A percentile compares a stretch with the other conserved stretches of the same genome.
These are phyloP conservation scores for Blastobotrys capitulatus DNA, from an alignment of 1,139 yeast genomes.

Conservation along the genomic window DNA sequence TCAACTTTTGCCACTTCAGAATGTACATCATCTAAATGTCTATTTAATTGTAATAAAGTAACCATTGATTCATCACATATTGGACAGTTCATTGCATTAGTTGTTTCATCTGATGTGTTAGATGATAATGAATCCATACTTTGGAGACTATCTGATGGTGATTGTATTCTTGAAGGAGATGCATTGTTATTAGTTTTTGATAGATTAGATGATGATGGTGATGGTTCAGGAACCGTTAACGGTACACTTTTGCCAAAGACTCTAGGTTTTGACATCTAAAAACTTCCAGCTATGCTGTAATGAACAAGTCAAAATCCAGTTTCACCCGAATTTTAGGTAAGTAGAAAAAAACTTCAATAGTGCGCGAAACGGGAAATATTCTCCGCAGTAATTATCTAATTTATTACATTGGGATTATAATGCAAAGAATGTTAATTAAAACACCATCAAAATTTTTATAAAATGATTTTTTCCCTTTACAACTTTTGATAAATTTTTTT, in stretches of 20 bases:
- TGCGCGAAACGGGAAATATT: too few species aligned
- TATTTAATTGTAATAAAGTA: constrained; percentile 52
- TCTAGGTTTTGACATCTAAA: background rate
- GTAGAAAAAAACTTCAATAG: too few species aligned
- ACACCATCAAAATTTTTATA: too few species aligned
- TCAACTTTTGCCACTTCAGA: constrained; percentile 30
- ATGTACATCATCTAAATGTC: constrained; percentile 70
- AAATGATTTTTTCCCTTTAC: too few species aligned
- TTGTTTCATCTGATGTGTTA: constrained; percentile 10
- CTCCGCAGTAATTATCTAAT: too few species aligned
- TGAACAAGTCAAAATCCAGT: too few species aligned
- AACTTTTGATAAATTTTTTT: too few species aligned
- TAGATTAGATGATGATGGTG: background rate
- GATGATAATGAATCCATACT: constrained; percentile 5
- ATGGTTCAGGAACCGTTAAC: background rate
- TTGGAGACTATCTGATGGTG: constrained; percentile 3
- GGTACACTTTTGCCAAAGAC: constrained; percentile 6
- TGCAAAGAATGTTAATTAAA: too few species aligned
- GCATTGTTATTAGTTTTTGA: too few species aligned
- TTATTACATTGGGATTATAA: too few species aligned
- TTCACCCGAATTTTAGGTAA: too few species aligned
- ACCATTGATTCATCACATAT: constrained; percentile 62
- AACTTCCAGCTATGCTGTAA: too few species aligned
- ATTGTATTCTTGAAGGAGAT: constrained; percentile 1
- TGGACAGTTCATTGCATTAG: constrained; percentile 47